These are phyloP conservation scores for Chernovozyma sophiae-reginae DNA, from an alignment of 1,139 yeast species.

Conservation along the genomic window DNA sequence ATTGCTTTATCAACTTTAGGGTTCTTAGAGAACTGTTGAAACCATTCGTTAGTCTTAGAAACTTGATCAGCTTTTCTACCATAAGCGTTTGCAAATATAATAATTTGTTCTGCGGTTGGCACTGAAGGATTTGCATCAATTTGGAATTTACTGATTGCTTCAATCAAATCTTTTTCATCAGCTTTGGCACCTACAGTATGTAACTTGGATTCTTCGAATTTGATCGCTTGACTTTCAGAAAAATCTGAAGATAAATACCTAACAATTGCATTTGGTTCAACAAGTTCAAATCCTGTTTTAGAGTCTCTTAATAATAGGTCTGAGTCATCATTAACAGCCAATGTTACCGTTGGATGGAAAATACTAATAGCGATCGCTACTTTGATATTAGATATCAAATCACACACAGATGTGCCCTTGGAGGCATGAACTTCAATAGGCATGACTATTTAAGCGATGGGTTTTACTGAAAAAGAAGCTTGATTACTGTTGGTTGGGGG, in stretches of 20 bases:
- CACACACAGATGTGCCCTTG: slow-evolving; percentile 12
- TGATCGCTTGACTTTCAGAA: slow-evolving; percentile 18
- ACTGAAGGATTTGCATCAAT: background rate
- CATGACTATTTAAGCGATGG: too few species aligned
- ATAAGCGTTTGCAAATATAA: slow-evolving; percentile 42
- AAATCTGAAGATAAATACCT: slow-evolving; percentile 58
- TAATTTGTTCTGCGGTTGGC: slow-evolving; percentile 37
- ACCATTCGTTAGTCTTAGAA: slow-evolving; percentile 28
- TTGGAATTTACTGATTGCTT: background rate
- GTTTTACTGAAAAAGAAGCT: too few species aligned
- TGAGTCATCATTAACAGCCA: slow-evolving; percentile 31
- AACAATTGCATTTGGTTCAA: slow-evolving; percentile 82
- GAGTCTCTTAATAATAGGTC: slow-evolving; percentile 31
- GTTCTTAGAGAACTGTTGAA: slow-evolving; percentile 31
- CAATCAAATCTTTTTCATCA: background rate
- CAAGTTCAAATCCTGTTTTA: slow-evolving; percentile 45
- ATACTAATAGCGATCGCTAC: slow-evolving; percentile 50
- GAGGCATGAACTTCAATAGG: slow-evolving; percentile 1
- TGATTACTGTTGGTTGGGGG: too few species aligned
- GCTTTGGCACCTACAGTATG: slow-evolving; percentile 14
- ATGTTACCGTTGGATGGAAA: slow-evolving; percentile 27
- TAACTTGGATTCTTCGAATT: slow-evolving; percentile 29
- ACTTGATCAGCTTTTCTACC: slow-evolving; percentile 20
- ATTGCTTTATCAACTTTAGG: slow-evolving; percentile 38
- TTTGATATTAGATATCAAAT: slow-evolving; percentile 57